A percentile compares a stretch with the other conserved stretches of the same genome.
phyloP scores from a whole-genome alignment of 2,329 filamentous ascomycete species.

The Colletotrichum kahawae region DNA sequence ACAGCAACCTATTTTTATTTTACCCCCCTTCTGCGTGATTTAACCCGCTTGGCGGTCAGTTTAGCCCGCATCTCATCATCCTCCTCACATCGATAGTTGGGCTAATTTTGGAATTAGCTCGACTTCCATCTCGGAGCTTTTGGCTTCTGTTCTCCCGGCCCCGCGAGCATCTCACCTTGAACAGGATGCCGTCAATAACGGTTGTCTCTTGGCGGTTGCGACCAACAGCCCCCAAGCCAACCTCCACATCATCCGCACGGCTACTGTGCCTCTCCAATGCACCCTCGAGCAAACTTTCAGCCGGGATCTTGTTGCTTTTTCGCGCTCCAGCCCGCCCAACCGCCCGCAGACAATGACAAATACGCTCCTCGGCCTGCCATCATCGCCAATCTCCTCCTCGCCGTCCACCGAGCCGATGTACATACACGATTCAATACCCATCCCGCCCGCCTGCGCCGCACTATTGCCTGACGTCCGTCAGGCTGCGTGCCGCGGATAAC shows the following conservation, averaged over 20 bases:
- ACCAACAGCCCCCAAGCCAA: constrained; percentile 4
- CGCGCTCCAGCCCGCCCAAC: neutral
- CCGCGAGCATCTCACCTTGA: neutral
- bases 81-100: neutral
- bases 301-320: constrained; percentile 4
- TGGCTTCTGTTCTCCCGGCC: neutral
- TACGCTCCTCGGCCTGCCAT: neutral
- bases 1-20: constrained; percentile 38
- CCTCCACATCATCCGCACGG: neutral
- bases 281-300: neutral
- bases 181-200: constrained; percentile 26
- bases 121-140: neutral
- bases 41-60: constrained; percentile 1
- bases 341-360: neutral
- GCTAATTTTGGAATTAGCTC: constrained; percentile 19
- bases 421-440: constrained; percentile 11
- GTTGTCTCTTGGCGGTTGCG: neutral
- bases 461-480: neutral
- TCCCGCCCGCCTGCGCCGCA: constrained; percentile 19
- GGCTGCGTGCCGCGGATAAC: neutral
- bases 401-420: constrained; percentile 1
- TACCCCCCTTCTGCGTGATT: constrained; percentile 29
- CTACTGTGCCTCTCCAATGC: neutral
- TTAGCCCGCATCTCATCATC: constrained; percentile 1
- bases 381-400: constrained; percentile 1